These are phyloP conservation scores for Quercus rubra DNA, from an alignment of 306 rosid genomes.

Conservation along the genomic window DNA sequence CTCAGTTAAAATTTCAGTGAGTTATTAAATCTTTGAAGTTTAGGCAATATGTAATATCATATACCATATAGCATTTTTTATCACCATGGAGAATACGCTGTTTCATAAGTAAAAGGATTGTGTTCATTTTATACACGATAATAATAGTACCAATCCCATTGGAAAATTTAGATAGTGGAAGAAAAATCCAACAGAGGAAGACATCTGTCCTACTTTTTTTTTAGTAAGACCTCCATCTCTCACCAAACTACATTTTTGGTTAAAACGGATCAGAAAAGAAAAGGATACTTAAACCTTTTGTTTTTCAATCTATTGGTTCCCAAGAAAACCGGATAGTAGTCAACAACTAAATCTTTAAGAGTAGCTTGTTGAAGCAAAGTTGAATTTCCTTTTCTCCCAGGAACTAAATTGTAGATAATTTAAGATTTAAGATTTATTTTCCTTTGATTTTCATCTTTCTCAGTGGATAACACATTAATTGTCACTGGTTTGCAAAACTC, in stretches of 20 bases:
- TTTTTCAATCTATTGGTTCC: neutral
- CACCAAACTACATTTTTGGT: too few species aligned
- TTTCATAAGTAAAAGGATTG: neutral
- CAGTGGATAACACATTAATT: neutral
- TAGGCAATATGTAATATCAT: slow-evolving; percentile 33
- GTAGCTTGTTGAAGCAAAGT: neutral
- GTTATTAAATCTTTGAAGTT: slow-evolving; percentile 44
- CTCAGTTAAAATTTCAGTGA: slow-evolving; percentile 56
- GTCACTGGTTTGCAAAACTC: neutral
- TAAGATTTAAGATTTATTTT: neutral
- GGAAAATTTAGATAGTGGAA: neutral
- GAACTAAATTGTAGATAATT: neutral
- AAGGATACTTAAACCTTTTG: neutral
- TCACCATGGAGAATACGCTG: neutral
- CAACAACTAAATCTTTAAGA: neutral
- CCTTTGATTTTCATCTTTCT: neutral
- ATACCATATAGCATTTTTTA: slow-evolving; percentile 11
- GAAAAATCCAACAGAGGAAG: neutral
- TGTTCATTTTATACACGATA: neutral
- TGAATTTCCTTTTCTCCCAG: neutral
- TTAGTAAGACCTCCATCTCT: too few species aligned
- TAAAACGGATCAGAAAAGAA: too few species aligned
- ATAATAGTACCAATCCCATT: slow-evolving; percentile 1
- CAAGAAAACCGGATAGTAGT: neutral
- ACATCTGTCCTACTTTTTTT: neutral